Evolutionary conservation across 1,139 yeast genomes (phyloP).

Genomic region (Candida tropicalis): DNA sequence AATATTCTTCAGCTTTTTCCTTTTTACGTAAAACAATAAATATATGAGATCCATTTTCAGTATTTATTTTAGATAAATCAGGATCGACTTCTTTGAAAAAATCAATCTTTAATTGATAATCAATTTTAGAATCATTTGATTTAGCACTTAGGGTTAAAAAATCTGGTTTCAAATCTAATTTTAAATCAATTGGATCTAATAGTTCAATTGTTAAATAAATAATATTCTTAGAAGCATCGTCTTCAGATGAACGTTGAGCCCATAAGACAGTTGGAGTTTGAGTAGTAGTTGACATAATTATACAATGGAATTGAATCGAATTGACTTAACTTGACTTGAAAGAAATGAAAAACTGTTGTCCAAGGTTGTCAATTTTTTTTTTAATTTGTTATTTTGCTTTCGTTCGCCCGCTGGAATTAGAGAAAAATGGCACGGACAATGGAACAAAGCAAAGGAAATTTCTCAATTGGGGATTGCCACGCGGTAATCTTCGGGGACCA

Average conservation of each 20-base stretch:
- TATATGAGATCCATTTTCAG: conserved; percentile 68
- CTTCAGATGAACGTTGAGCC: conserved; percentile 92
- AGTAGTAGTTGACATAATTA: conserved; percentile 8
- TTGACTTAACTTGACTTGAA: not conserved
- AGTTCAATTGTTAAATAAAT: conserved; percentile 74
- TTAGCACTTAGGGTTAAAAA: conserved; percentile 61
- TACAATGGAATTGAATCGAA: not conserved
- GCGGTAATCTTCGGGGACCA: too few relatives aligned
- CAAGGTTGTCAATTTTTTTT: too few relatives aligned
- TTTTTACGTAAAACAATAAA: conserved; percentile 74
- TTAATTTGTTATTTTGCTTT: too few relatives aligned
- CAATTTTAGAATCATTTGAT: conserved; percentile 42
- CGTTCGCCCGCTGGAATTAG: too few relatives aligned
- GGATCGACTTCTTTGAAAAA: conserved; percentile 74
- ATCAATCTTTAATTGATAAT: conserved; percentile 65
- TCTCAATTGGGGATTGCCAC: too few relatives aligned
- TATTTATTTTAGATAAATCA: conserved; percentile 61
- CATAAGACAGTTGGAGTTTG: conserved; percentile 61
- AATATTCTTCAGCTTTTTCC: conserved; percentile 67
- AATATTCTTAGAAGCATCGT: conserved; percentile 72
- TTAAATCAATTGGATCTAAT: conserved; percentile 67
- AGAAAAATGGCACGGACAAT: too few relatives aligned
- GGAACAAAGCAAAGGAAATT: too few relatives aligned
- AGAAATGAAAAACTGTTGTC: too few relatives aligned
- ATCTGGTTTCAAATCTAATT: conserved; percentile 63